A percentile compares a stretch with the other conserved stretches of the same genome.
Evolutionary conservation across 2,329 filamentous ascomycete genomes (phyloP).

Genomic region (Sporothrix pseudoabietina): DNA sequence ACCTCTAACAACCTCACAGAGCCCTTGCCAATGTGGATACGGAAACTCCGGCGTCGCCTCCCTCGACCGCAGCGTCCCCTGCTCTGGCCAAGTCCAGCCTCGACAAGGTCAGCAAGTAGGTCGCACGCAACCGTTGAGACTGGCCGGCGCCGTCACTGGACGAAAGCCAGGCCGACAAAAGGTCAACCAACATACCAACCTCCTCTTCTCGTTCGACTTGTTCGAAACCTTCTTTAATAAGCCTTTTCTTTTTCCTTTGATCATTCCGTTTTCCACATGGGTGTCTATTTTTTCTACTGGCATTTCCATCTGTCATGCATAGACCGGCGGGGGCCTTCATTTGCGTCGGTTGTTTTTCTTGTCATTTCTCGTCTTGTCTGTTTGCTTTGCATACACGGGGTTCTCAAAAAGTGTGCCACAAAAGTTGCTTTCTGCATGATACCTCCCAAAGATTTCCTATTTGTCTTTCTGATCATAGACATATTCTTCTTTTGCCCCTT

Average conservation of each 20-base stretch:
- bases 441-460: conserved; percentile 45
- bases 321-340: conserved; percentile 45
- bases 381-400: conserved; percentile 40
- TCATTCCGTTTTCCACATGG: conserved; percentile 34
- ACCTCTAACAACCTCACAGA: conserved; percentile 42
- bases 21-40: conserved; percentile 63
- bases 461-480: conserved; percentile 31
- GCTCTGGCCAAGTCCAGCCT: conserved; percentile 62
- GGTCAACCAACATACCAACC: not conserved
- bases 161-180: not conserved
- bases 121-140: conserved; percentile 55
- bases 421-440: conserved; percentile 53
- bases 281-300: conserved; percentile 48
- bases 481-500: conserved; percentile 14
- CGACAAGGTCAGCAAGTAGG: not conserved
- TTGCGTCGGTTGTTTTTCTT: not conserved
- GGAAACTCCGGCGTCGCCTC: conserved; percentile 68
- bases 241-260: conserved; percentile 25
- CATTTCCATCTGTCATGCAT: conserved; percentile 41
- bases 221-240: conserved; percentile 33
- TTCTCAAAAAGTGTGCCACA: conserved; percentile 51
- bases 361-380: not conserved
- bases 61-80: conserved; percentile 68
- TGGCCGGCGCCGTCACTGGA: conserved; percentile 39
- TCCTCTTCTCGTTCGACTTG: conserved; percentile 31